Evolutionary conservation across 306 rosid genomes (phyloP), one percentile per base, ranked within the genome.

Genomic region (Malus orientalis): DNA sequence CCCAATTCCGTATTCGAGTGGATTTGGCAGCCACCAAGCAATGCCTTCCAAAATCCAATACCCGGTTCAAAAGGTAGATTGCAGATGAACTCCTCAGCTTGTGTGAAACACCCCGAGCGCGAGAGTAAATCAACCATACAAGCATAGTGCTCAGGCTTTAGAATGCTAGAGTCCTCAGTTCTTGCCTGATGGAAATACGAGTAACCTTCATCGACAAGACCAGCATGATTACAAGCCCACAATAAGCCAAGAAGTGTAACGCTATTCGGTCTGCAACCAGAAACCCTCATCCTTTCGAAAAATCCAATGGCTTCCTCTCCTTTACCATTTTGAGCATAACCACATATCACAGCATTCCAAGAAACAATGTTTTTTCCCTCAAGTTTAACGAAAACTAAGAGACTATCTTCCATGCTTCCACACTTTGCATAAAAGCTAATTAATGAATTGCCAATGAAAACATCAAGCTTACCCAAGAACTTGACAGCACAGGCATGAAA

Each of bases 171-270:
- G 71, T 47, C 71, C 67, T 87, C 80, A 42, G 68, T 38, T 87
- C 81, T 86, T 38, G 86, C 95, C 58, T 55, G 84, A 62, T 85
- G 84, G 81, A 90, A 94, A 80, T 90, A 91, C 5, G 81, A 85
- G 72, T 84, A 89, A 40, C 93, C 98, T 79, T 85, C 88, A 6
- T 86, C 87, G 45, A 90, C 88, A 71, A 94, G 89, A 32, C 98
- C 96, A 0, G 91, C 87, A 79, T 91, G 97, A 86, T 94, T 94
- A 81, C 98, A 94, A 64, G 98, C 93, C 96, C 89, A 94, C 33
- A 94, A 85, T 75, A 94, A 80, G 63, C 96, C 97, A 49, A 94
- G 90, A 83, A 90, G 61, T 44, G 98, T 86, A 51, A 94, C 85
- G 42, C 54, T 77, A 78, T 90, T 90, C 5, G 93, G 93, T 73